Conservation (phyloP, 1,284 basidiomycete genomes). For the Boletus subluridellus region DNA sequence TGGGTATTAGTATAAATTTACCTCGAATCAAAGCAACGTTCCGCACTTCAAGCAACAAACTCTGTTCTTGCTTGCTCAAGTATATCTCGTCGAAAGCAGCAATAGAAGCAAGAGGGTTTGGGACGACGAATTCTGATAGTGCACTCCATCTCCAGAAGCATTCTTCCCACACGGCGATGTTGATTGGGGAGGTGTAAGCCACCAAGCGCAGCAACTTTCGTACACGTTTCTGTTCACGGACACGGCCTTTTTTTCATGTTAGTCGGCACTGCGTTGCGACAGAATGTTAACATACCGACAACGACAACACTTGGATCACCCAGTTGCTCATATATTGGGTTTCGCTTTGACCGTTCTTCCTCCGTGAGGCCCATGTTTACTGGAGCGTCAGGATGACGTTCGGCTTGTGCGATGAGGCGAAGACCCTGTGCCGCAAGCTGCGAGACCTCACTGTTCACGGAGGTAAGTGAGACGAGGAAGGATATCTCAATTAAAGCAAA, state of each 20-base stretch:
- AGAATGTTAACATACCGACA: conserved; percentile 51
- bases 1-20: conserved; percentile 11
- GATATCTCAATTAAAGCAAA: conserved; percentile 68
- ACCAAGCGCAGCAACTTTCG: conserved; percentile 67
- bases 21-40: neutral
- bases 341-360: conserved; percentile 62
- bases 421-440: conserved; percentile 65
- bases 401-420: conserved; percentile 61
- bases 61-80: conserved; percentile 35
- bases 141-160: conserved; percentile 68
- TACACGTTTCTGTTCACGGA: conserved; percentile 78
- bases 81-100: conserved; percentile 36
- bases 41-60: conserved; percentile 42
- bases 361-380: conserved; percentile 47
- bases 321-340: conserved; percentile 71
- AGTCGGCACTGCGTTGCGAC: neutral
- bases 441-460: conserved; percentile 62
- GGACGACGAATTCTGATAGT: conserved; percentile 49
- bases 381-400: conserved; percentile 56
- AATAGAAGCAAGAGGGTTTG: conserved; percentile 34
- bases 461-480: conserved; percentile 66
- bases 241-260: conserved; percentile 45
- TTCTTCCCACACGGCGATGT: conserved; percentile 79
- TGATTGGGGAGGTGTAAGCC: conserved; percentile 58
- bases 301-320: conserved; percentile 69